Evolutionary conservation across 192 early-diverging fungal genomes (phyloP).

Genomic region (Backusella parvicylindrica): DNA sequence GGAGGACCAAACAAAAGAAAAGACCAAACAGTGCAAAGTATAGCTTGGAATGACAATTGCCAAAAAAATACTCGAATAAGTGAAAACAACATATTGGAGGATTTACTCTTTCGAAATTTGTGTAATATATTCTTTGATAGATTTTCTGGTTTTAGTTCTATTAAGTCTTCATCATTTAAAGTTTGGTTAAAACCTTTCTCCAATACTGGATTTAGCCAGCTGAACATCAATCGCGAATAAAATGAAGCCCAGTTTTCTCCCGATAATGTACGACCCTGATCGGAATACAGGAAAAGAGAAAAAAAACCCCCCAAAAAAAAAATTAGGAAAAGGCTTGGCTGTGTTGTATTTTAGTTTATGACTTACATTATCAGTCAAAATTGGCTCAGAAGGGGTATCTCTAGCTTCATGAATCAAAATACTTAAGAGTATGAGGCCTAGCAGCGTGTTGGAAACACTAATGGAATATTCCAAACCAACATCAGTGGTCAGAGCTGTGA

Average conservation of each 20-base stretch:
- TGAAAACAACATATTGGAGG: not conserved
- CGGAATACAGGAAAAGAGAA: constrained; percentile 11
- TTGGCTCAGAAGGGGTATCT: constrained; percentile 3
- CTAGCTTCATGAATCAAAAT: constrained; percentile 25
- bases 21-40: constrained; percentile 10
- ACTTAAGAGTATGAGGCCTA: constrained; percentile 10
- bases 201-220: constrained; percentile 52
- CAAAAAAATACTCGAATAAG: constrained; percentile 24
- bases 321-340: not conserved
- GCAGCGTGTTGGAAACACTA: not conserved
- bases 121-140: constrained; percentile 25
- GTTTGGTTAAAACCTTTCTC: constrained; percentile 40
- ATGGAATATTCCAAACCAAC: not conserved
- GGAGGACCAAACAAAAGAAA: constrained; percentile 47
- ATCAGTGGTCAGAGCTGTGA: not conserved
- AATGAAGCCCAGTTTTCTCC: constrained; percentile 28
- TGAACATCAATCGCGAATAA: constrained; percentile 38
- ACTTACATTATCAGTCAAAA: constrained; percentile 25
- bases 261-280: constrained; percentile 25
- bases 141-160: constrained; percentile 47
- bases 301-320: constrained; percentile 18
- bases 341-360: not conserved
- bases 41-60: constrained; percentile 39
- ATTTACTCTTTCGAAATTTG: constrained; percentile 11
- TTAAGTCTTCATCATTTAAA: constrained; percentile 48